Evolutionary conservation across 108 stramenopile genomes (phyloP), one percentile per base, ranked within the genome.

Genomic region (Hondaea fermentalgiana): DNA sequence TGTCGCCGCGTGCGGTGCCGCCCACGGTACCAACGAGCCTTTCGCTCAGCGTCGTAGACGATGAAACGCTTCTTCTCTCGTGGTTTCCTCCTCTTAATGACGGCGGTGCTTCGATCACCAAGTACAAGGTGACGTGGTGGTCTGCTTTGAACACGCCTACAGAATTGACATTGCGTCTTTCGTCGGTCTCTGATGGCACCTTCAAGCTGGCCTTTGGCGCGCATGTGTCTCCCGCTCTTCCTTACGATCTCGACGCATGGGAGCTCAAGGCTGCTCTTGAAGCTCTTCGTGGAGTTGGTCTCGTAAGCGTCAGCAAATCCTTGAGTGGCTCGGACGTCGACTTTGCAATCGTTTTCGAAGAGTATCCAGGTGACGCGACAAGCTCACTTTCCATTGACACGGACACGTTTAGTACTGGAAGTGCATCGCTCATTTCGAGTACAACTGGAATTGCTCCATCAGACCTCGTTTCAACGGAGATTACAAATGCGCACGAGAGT

Each of bases 51-150:
- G 90, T 95, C 42, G 89, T 72, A 21, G 93, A 87, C 4, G 94
- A 92, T 92, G 72, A 95, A 58, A 42, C 89, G 28, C 72, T 96
- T 12, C 58, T 55, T 49, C 90, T 95, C 19, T 29, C n/a, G 19
- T 96, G 95, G 93, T 72, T 76, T 12, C 58, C 89, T 19, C 96
- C 96, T 0, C 72, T 58, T 4, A 90, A 96, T 76, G 94, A 95
- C 55, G 96, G 96, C 28, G 96, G 96, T 21, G 90, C 87, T 45
- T 91, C 55, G 8, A 64, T 96, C 25, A 71, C 89, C 12, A 89
- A 89, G 44, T 96, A 95, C 91, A 89, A 88, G 58, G 92, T 96
- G 25, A 93, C 96, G 64, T 94, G 88, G 72, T 95, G 92, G 92
- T 88, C 49, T 5, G 16, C 5, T 17, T 60, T 87, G 5, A 88